Conservation (phyloP, 106 monocot genomes). For the Apostasia shenzhenica region DNA sequence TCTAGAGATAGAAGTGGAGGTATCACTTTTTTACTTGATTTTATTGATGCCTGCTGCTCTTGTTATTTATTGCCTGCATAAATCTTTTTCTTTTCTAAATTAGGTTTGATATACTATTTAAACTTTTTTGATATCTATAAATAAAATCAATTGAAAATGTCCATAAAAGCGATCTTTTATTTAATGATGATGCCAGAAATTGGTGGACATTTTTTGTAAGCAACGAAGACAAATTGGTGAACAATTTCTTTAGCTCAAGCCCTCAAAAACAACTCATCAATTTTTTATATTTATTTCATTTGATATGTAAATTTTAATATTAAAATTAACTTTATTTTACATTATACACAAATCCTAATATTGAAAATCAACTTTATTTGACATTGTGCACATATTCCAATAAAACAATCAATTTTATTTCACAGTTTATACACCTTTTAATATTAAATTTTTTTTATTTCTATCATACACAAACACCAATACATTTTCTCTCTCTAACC, state of each 20-base stretch:
- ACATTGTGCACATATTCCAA: too few relatives aligned
- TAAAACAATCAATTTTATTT: too few relatives aligned
- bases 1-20: slow-evolving; percentile 51
- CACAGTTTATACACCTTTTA: too few relatives aligned
- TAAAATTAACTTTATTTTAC: too few relatives aligned
- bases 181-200: not conserved
- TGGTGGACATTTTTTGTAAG: not conserved
- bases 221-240: not conserved
- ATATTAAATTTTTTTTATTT: too few relatives aligned
- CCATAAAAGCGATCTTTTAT: not conserved
- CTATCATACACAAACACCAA: too few relatives aligned
- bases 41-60: not conserved
- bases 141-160: not conserved
- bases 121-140: not conserved
- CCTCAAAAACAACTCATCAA: not conserved
- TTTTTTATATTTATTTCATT: too few relatives aligned
- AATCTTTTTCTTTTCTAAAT: not conserved
- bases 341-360: too few relatives aligned
- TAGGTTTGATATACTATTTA: not conserved
- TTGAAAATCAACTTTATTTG: too few relatives aligned
- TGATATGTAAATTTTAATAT: too few relatives aligned
- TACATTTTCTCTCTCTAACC: too few relatives aligned
- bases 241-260: not conserved
- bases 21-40: not conserved
- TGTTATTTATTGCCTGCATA: not conserved